Evolutionary conservation across 2,329 filamentous ascomycete species (phyloP), one percentile per base, ranked within the genome.

Genomic region (Colletotrichum truncatum): DNA sequence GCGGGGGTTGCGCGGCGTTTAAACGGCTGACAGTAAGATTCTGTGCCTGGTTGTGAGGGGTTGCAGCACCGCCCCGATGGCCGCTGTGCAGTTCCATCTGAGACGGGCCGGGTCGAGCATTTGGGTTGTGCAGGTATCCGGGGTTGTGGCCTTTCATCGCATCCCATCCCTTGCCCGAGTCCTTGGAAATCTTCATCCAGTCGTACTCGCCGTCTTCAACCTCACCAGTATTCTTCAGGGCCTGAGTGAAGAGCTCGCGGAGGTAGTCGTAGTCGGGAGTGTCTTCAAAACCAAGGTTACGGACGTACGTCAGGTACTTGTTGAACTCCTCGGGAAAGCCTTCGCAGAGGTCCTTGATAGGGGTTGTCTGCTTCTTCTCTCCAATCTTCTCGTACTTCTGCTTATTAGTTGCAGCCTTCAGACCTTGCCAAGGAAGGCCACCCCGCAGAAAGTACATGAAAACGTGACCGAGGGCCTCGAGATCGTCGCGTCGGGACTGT

Each of bases 371-470:
- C 85, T 99, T 99, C 91, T 99, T 98, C 85, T 99, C 95, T 46
- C 96, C 96, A 80, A 99, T 99, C 87, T 98, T 98, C 83, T 99
- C 96, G 78, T 99, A 99, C 83, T 99, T 99, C 78, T 99, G 96
- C 88, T 99, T 91, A 79, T 91, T 91, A 48, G 89, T 91, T 28
- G 89, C 89, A 76, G 89, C 89, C 81, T 92, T 92, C 68, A 92
- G 81, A 9, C 89, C 89, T 75, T 92, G 89, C 89, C 90, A 92
- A 34, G 90, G 89, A 58, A 92, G 82, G 7, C 88, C 88, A 48
- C 90, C 90, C n/a, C 89, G 84, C 45, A 92, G 78, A 77, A 92
- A 92, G 78, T 92, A 92, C 84, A 92, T 89, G 77, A 92, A 91
- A 39, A 92, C 89, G 74, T 92, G 90, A 18, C 90, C 90, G 11